Base-by-base conservation (phyloP, 371 early-diverging fungal genomes). In the Rhizopus arrhizus region DNA sequence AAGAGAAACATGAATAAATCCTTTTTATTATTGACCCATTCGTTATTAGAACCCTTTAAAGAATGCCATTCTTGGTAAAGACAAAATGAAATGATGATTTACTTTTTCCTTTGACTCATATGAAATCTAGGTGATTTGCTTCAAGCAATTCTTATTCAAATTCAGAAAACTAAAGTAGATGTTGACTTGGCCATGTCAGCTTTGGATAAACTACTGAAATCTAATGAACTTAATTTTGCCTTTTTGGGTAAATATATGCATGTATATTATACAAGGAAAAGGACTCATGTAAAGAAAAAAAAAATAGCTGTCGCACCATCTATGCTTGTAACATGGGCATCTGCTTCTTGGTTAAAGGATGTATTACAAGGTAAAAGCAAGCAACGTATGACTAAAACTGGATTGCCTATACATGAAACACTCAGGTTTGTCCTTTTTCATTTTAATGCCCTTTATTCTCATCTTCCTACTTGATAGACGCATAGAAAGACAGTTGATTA, bases 201-300 rank as follows among this genome's bases (percentile, higher is more conserved):
- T 0, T 66, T 98, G 16, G 97, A 98, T 73, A 93, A 95, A 64
- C 85, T 98, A 34, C 81, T 98, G 47, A 85, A 89, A 63, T 88
- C 97, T 0, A 97, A 98, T 74, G 97, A 98, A 68, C 86, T 98
- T 54, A 98, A 97, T 62, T 98, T 98, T 84, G 91, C 93, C 10
- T 86, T 97, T 62, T 65, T 97, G 42, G 80, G 80, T 76, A 38
- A 16, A 22, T n/a, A 52, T 29, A 56, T 33, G 28, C 31, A 40
- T 8, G 9, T 43, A 32, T 2, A 22, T 22, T 22, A 22, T 22
- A 22, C 22, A 6, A 16, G 13, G 28, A 22, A 8, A 22, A 53
- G 15, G 82, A 84, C 7, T 73, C 5, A 43, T 82, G 7, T 68
- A 85, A 1, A 90, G 88, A 0, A 70, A 43, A 5, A 38, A 11